A percentile compares a stretch with the other conserved stretches of the same genome.
Evolutionary conservation across 1,284 basidiomycete genomes (phyloP).

Genomic region (Pseudozyma thailandica): DNA sequence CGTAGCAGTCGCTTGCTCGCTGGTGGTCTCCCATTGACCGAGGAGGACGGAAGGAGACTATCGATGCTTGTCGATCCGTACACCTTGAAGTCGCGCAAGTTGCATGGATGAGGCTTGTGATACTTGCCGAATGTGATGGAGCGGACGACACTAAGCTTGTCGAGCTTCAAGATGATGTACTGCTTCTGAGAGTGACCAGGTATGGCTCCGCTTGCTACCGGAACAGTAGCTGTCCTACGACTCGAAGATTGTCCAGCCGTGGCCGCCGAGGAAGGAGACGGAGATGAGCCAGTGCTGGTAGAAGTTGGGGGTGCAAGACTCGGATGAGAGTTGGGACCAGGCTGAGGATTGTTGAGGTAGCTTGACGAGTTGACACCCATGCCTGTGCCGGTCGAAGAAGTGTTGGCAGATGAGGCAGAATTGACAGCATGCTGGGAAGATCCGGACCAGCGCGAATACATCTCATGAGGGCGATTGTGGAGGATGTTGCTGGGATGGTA

Average conservation of each 20-base stretch:
- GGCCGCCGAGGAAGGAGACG: slow-evolving; percentile 17
- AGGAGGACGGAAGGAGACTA: slow-evolving; percentile 35
- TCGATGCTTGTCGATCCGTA: slow-evolving; percentile 62
- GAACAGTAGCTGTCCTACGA: slow-evolving; percentile 7
- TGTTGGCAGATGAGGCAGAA: slow-evolving; percentile 17
- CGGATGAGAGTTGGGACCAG: slow-evolving; percentile 8
- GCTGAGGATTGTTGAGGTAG: slow-evolving; percentile 14
- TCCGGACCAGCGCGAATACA: slow-evolving; percentile 58
- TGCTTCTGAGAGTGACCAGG: slow-evolving; percentile 49
- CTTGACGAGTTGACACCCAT: slow-evolving; percentile 27
- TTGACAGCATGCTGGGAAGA: slow-evolving; percentile 40
- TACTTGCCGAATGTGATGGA: slow-evolving; percentile 68
- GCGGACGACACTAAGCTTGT: slow-evolving; percentile 57
- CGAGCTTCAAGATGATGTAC: slow-evolving; percentile 66
- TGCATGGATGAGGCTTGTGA: slow-evolving; percentile 68
- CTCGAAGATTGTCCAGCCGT: slow-evolving; percentile 9
- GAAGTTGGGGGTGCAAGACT: slow-evolving; percentile 19
- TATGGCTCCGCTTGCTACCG: slow-evolving; percentile 5
- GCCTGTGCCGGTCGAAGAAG: slow-evolving; percentile 21
- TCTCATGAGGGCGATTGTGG: slow-evolving; percentile 53
- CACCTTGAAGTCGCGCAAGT: slow-evolving; percentile 66
- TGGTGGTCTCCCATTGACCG: slow-evolving; percentile 33
- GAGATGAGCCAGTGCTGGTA: slow-evolving; percentile 24
- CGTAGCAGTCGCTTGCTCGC: slow-evolving; percentile 56
- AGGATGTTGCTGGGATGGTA: slow-evolving; percentile 64